Base-by-base conservation (phyloP, 345 rosid genomes). In the Carallia brachiata region DNA sequence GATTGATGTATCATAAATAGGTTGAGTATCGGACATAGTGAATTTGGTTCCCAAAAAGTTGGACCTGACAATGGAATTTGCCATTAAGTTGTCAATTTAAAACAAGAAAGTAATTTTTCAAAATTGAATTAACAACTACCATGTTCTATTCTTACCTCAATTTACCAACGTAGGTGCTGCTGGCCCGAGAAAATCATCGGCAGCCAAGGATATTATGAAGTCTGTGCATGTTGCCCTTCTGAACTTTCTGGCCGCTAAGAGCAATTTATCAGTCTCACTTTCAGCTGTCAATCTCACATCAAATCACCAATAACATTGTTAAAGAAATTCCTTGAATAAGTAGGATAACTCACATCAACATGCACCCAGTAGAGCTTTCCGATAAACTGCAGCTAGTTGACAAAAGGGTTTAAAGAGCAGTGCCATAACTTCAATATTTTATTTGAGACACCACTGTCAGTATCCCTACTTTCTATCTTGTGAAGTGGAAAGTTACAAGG, bases 21-120 rank as follows among this genome's bases (percentile, higher is more conserved):
- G 86, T 69, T 87, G 90, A 66, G 80, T 84, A 73, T 91, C 96
- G 66, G 78, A 82, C 55, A 94, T 82, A 48, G 90, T 86, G 84
- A 91, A 94, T 86, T 90, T 94, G 71, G 97, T 91, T 70, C 98
- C 97, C 66, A 94, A 61, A 74, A 94, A 94, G 79, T 93, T 93
- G 61, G 98, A 94, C 91, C 98, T 94, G 83, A 48, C 52, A 67
- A 23, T 56, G 73, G 77, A 47, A 54, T 28, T 58, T 64, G 16
- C 28, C 47, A 27, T 18, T 36, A 71, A 69, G 62, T 71, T 56
- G 37, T 59, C 65, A 55, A 44, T 12, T 44, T 44, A 69, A 40
- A 30, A 67, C 18, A 52, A 10, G 6, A 52, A 67, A 19, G 13
- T n/a, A 61, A 59, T 62, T 36, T 55, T 23, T 23, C 15, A 6